Percentiles rank a stretch among this genome's conserved stretches.
phyloP scores from a whole-genome alignment of 106 monocot genomes.

The Dendrobium nobile region DNA sequence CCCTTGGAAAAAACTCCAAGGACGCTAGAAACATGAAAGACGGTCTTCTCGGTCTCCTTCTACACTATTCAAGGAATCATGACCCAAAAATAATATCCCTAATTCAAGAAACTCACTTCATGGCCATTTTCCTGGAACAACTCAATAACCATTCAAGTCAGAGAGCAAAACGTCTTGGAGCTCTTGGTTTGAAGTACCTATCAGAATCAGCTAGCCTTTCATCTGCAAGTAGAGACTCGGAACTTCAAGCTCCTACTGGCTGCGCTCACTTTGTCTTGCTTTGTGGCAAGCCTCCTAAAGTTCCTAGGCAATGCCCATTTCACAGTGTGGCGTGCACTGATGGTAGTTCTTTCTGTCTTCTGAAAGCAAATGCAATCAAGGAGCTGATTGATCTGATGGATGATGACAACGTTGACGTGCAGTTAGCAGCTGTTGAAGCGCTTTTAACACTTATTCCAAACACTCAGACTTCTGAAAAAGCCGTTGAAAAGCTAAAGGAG shows the following conservation, averaged over 20 bases:
- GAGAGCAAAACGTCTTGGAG: constrained; percentile 30
- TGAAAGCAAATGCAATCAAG: constrained; percentile 34
- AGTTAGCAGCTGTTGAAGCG: constrained; percentile 47
- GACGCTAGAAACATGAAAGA: constrained; percentile 22
- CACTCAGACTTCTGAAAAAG: constrained; percentile 12
- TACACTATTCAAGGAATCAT: constrained; percentile 30
- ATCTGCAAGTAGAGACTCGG: neutral
- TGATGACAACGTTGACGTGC: constrained; percentile 29
- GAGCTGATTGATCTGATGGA: constrained; percentile 35
- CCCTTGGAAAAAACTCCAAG: constrained; percentile 18
- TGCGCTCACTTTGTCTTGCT: constrained; percentile 24
- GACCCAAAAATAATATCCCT: constrained; percentile 25
- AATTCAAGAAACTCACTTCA: constrained; percentile 32
- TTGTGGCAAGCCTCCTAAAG: constrained; percentile 20
- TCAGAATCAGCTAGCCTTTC: constrained; percentile 21
- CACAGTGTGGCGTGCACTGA: constrained; percentile 24
- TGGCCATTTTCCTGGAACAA: constrained; percentile 28
- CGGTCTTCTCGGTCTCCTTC: constrained; percentile 39
- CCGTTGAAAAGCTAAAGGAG: constrained; percentile 16
- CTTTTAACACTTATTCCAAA: constrained; percentile 26
- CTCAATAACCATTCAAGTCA: constrained; percentile 19
- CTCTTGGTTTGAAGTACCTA: constrained; percentile 36
- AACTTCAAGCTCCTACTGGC: constrained; percentile 29
- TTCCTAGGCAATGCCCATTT: constrained; percentile 20
- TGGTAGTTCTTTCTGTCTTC: constrained; percentile 34